Evolutionary conservation across 2,329 filamentous ascomycete genomes (phyloP).

Genomic region (Xylaria sp.): DNA sequence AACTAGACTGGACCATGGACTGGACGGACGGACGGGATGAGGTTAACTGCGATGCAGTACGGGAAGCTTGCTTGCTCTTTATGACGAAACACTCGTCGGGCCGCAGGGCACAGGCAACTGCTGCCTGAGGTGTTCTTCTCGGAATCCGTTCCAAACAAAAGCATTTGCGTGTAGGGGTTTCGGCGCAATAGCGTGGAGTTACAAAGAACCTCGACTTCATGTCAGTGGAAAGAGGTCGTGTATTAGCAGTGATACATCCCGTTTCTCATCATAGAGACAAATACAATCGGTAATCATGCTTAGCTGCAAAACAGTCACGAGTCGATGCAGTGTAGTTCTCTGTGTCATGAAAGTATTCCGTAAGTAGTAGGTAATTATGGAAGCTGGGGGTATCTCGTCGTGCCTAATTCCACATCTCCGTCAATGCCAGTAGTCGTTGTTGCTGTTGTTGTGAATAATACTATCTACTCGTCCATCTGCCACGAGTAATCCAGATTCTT

Average conservation of each 20-base stretch:
- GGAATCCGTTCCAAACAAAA: too few relatives aligned
- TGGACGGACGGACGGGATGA: neutral
- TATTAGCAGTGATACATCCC: neutral
- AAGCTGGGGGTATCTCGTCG: conserved; percentile 14
- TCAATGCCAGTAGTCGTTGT: neutral
- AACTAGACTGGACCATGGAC: neutral
- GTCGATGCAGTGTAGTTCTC: neutral
- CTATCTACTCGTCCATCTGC: conserved; percentile 82
- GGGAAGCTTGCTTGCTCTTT: neutral
- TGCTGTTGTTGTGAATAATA: neutral
- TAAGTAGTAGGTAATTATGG: neutral
- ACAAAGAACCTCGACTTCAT: neutral
- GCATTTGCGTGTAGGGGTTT: too few relatives aligned
- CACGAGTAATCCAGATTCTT: conserved; percentile 83
- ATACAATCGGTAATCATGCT: conserved; percentile 5
- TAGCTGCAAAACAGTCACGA: neutral
- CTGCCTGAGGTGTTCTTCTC: neutral
- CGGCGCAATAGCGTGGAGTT: neutral
- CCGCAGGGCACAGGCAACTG: neutral
- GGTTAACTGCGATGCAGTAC: too few relatives aligned
- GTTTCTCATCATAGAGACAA: conserved; percentile 5
- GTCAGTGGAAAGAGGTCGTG: neutral
- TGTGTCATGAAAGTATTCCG: neutral
- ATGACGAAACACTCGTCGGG: neutral
- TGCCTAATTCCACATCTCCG: neutral